A percentile compares a stretch with the other conserved stretches of the same genome.
Conservation (phyloP, 352 stramenopile species). For the Phytophthora boehmeriae region DNA sequence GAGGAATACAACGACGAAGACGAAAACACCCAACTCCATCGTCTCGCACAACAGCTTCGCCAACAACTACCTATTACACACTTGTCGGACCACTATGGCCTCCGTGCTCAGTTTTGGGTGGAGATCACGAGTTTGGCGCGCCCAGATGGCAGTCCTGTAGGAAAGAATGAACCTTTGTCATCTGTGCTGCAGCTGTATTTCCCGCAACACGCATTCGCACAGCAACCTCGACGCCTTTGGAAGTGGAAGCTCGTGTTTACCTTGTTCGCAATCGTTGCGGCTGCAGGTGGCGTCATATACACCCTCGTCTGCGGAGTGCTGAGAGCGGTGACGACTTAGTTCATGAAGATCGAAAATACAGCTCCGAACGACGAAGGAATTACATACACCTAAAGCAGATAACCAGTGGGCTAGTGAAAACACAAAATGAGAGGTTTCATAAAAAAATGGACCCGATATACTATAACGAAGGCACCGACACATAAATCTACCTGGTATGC, state of each 20-base stretch:
- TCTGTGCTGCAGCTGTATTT: constrained; percentile 77
- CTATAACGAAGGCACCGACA: constrained; percentile 11
- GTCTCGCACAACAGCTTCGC: constrained; percentile 11
- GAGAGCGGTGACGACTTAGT: too few species aligned
- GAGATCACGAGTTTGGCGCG: constrained; percentile 45
- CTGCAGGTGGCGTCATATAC: constrained; percentile 27
- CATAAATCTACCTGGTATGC: constrained; percentile 14
- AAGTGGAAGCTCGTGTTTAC: constrained; percentile 66
- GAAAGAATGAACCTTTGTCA: constrained; percentile 39
- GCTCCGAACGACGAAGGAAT: too few species aligned
- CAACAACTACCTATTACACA: constrained; percentile 68
- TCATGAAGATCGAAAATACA: too few species aligned
- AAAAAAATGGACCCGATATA: constrained; percentile 27
- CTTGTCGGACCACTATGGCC: constrained; percentile 81
- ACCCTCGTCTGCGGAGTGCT: constrained; percentile 22
- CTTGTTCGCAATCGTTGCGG: constrained; percentile 43
- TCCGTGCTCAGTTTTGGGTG: constrained; percentile 60
- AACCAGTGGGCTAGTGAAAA: constrained; percentile 5
- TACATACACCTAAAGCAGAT: not conserved
- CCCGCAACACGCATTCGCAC: constrained; percentile 61
- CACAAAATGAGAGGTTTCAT: constrained; percentile 14
- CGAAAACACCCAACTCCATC: constrained; percentile 11
- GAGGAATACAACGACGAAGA: constrained; percentile 20
- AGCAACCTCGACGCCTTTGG: constrained; percentile 62
- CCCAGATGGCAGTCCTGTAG: constrained; percentile 44